Percentiles rank a stretch among this genome's conserved stretches.
phyloP scores from a whole-genome alignment of 1,139 yeast genomes.

The Geotrichum candidum region DNA sequence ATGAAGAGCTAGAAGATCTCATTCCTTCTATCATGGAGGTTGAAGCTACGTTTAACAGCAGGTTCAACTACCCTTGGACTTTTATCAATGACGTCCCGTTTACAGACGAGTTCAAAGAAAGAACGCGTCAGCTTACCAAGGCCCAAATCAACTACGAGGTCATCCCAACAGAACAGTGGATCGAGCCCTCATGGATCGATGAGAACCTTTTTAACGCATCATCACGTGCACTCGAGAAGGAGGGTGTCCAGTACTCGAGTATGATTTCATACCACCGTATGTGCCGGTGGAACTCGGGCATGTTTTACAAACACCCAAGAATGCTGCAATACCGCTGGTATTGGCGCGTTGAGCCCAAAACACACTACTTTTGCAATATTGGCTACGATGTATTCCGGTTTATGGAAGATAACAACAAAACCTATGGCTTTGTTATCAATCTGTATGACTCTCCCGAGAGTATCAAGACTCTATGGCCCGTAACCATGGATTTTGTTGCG shows the following conservation, averaged over 20 bases:
- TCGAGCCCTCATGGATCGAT: slow-evolving; percentile 52
- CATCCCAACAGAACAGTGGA: slow-evolving; percentile 63
- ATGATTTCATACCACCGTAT: slow-evolving; percentile 58
- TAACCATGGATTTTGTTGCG: slow-evolving; percentile 40
- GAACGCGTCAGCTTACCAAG: slow-evolving; percentile 4
- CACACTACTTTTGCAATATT: slow-evolving; percentile 53
- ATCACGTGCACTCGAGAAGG: slow-evolving; percentile 38
- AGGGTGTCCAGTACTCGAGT: slow-evolving; percentile 54
- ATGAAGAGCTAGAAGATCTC: slow-evolving; percentile 51
- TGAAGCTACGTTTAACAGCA: slow-evolving; percentile 58
- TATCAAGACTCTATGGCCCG: slow-evolving; percentile 49
- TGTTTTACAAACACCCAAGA: slow-evolving; percentile 54
- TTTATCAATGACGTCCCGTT: slow-evolving; percentile 70
- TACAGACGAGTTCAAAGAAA: slow-evolving; percentile 51
- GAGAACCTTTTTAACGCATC: slow-evolving; percentile 33
- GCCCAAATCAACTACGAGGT: slow-evolving; percentile 59
- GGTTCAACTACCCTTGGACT: slow-evolving; percentile 74
- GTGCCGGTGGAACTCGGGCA: slow-evolving; percentile 62
- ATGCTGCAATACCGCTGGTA: slow-evolving; percentile 50
- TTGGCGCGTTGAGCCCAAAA: slow-evolving; percentile 70
- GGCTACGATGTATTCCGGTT: slow-evolving; percentile 67
- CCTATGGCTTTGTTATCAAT: slow-evolving; percentile 39
- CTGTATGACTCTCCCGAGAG: slow-evolving; percentile 62
- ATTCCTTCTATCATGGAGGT: slow-evolving; percentile 51
- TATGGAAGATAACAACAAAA: slow-evolving; percentile 47